Conservation (phyloP, 2,329 filamentous ascomycete genomes). For the Botryotinia convoluta region DNA sequence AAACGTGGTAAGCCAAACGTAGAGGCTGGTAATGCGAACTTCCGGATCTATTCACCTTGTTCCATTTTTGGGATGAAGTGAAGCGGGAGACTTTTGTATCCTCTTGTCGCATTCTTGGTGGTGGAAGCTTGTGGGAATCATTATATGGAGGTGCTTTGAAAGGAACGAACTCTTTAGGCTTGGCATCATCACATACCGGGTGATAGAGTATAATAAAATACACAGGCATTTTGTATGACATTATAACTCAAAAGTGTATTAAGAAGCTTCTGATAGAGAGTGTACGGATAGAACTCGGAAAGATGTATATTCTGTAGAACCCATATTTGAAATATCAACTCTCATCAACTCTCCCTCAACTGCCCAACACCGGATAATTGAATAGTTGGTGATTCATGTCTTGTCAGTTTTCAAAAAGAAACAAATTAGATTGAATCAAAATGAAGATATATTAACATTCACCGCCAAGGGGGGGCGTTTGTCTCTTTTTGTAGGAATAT, state of each 20-base stretch:
- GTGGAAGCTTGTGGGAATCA: neutral
- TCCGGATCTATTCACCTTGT: neutral
- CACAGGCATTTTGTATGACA: neutral
- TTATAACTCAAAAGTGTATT: neutral
- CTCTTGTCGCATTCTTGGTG: neutral
- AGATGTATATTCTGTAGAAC: neutral
- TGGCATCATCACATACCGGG: neutral
- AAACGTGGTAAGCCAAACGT: conserved; percentile 8
- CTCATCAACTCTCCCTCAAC: neutral
- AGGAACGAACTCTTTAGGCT: neutral
- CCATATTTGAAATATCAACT: neutral
- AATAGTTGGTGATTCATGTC: neutral
- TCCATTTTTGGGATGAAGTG: neutral
- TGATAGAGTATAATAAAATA: neutral
- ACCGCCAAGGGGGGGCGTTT: neutral
- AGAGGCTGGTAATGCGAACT: neutral
- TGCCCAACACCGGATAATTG: neutral
- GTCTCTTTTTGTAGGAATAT: neutral
- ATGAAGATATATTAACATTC: conserved; percentile 1
- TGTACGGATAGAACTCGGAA: neutral
- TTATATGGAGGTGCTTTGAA: neutral
- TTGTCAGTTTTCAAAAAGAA: neutral
- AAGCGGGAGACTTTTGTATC: neutral
- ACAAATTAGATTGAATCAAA: neutral
- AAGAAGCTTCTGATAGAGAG: neutral